Conservation (phyloP, 75 land plant genomes). For the Picea sitchensis region DNA sequence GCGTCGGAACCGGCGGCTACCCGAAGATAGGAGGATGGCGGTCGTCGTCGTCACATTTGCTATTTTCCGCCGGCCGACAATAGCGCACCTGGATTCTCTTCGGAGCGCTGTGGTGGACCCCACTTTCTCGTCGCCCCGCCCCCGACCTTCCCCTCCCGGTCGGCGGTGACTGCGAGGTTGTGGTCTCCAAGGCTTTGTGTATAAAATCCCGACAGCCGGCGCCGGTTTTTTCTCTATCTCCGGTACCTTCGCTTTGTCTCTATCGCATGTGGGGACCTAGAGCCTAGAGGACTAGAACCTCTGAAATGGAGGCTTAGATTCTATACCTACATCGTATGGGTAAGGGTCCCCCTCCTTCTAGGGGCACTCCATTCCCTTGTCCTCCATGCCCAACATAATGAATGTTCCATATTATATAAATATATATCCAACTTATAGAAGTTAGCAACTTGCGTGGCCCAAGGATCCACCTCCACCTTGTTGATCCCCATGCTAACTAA, state of each 20-base stretch:
- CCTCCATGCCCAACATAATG: too few relatives aligned
- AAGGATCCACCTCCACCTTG: too few relatives aligned
- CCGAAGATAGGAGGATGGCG: background rate
- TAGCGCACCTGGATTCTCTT: conserved; percentile 15
- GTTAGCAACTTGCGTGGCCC: too few relatives aligned
- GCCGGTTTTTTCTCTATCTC: background rate
- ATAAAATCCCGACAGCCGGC: conserved; percentile 17
- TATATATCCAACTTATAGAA: too few relatives aligned
- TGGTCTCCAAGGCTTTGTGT: background rate
- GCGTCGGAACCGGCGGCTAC: conserved; percentile 7
- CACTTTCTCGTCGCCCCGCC: background rate
- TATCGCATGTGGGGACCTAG: background rate
- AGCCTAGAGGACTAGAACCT: too few relatives aligned
- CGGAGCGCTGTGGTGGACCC: conserved; percentile 7
- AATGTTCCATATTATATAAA: too few relatives aligned
- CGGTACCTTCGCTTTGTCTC: conserved; percentile 7
- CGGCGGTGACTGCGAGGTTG: conserved; percentile 14
- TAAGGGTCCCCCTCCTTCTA: too few relatives aligned
- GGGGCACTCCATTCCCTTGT: too few relatives aligned
- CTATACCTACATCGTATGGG: too few relatives aligned
- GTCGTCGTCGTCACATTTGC: conserved; percentile 11
- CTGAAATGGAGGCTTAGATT: too few relatives aligned
- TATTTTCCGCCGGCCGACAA: conserved; percentile 18
- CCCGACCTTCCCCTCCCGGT: background rate
- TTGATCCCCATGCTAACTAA: too few relatives aligned